phyloP scores from a whole-genome alignment of 1,284 basidiomycete genomes.

The Apiotrichum domesticum region DNA sequence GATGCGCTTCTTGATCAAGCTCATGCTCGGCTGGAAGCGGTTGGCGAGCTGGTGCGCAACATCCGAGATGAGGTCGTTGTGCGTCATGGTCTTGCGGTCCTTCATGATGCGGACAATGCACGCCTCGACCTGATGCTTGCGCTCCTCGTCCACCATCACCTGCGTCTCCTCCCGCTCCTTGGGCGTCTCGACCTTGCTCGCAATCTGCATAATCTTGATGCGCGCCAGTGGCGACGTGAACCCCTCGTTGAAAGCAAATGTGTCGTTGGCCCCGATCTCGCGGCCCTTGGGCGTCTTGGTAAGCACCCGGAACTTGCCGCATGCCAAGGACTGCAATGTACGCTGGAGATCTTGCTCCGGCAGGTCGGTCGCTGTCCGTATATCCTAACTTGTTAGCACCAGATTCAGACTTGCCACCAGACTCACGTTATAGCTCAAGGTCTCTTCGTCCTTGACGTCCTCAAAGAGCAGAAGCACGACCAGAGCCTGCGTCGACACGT shows the following conservation, averaged over 20 bases:
- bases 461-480: slow-evolving; percentile 88
- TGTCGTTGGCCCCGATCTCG: slow-evolving; percentile 68
- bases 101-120: slow-evolving; percentile 99
- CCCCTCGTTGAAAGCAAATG: slow-evolving; percentile 79
- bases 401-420: no score
- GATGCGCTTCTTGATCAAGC: slow-evolving; percentile 87
- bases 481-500: slow-evolving; percentile 84
- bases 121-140: slow-evolving; percentile 88
- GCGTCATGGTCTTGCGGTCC: slow-evolving; percentile 79
- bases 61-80: slow-evolving; percentile 86
- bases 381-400: slow-evolving; percentile 44
- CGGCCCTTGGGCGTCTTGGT: slow-evolving; percentile 85
- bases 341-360: slow-evolving; percentile 75
- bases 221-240: slow-evolving; percentile 77
- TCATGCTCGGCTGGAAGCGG: slow-evolving; percentile 80
- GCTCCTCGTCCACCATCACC: slow-evolving; percentile 85
- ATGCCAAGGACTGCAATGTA: slow-evolving; percentile 90
- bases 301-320: slow-evolving; percentile 91
- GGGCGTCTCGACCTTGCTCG: slow-evolving; percentile 73
- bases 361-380: slow-evolving; percentile 60
- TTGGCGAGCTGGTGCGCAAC: slow-evolving; percentile 76
- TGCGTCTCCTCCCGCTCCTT: slow-evolving; percentile 88
- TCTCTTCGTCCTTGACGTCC: slow-evolving; percentile 59
- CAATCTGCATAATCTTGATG: slow-evolving; percentile 91
- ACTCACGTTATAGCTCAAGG: slow-evolving; percentile 47